Percentiles rank a stretch among this genome's conserved stretches.
phyloP scores from a whole-genome alignment of 2,329 filamentous ascomycete genomes.

The Arthrinium puccinioides region DNA sequence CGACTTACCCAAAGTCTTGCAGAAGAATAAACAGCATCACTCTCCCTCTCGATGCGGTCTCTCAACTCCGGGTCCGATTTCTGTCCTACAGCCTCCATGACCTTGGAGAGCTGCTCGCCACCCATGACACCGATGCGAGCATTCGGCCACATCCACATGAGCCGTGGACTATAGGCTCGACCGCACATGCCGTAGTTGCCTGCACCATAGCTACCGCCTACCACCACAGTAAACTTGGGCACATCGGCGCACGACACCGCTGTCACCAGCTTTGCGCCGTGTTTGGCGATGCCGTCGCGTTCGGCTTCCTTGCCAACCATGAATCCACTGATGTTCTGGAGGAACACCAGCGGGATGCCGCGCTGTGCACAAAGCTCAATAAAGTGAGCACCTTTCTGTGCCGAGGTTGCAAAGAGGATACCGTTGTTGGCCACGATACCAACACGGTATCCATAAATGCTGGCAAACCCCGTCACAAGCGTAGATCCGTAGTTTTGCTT shows the following conservation, averaged over 20 bases:
- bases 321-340: slow-evolving; percentile 97
- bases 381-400: slow-evolving; percentile 93
- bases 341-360: slow-evolving; percentile 80
- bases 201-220: slow-evolving; percentile 87
- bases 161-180: slow-evolving; percentile 81
- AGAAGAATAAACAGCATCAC: slow-evolving; percentile 79
- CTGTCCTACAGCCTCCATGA: slow-evolving; percentile 93
- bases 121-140: slow-evolving; percentile 97
- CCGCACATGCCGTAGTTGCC: slow-evolving; percentile 99
- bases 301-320: slow-evolving; percentile 95
- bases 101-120: slow-evolving; percentile 78
- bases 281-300: slow-evolving; percentile 92
- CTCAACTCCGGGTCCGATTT: slow-evolving; percentile 73
- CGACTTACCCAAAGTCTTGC: slow-evolving; percentile 75
- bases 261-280: slow-evolving; percentile 93
- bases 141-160: slow-evolving; percentile 97
- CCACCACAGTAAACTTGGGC: slow-evolving; percentile 93
- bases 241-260: slow-evolving; percentile 91
- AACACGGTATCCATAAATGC: slow-evolving; percentile 82
- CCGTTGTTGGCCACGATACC: slow-evolving; percentile 96
- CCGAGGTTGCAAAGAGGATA: slow-evolving; percentile 83
- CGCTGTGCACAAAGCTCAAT: slow-evolving; percentile 91
- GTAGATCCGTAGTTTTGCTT: slow-evolving; percentile 86
- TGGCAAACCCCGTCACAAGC: slow-evolving; percentile 84
- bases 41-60: slow-evolving; percentile 81